phyloP scores from a whole-genome alignment of 176 grass and related monocot genomes.

The Carex kokanica region DNA sequence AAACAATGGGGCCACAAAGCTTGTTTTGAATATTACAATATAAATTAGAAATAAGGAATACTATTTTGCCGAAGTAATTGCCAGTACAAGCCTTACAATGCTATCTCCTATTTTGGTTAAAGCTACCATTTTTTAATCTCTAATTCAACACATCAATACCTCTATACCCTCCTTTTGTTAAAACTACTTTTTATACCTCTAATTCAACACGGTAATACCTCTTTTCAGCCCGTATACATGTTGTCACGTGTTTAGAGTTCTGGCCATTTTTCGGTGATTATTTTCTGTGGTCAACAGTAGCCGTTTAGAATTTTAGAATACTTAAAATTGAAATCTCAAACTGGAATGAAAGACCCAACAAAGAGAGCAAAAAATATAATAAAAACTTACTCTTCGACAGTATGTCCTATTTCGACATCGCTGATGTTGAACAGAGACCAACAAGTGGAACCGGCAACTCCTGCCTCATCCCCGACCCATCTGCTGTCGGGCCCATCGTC shows the following conservation, averaged over 20 bases:
- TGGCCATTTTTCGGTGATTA: no score
- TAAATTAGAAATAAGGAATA: background rate
- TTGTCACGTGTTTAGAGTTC: background rate
- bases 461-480: constrained; percentile 83
- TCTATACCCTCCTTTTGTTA: background rate
- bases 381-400: constrained; percentile 46
- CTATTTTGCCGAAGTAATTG: background rate
- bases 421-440: constrained; percentile 89
- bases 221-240: background rate
- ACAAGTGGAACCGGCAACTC: constrained; percentile 55
- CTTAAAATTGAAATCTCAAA: background rate
- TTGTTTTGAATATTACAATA: background rate
- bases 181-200: background rate
- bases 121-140: background rate
- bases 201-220: background rate
- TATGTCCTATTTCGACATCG: constrained; percentile 57
- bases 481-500: constrained; percentile 78
- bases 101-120: background rate
- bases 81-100: background rate
- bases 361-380: background rate
- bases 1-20: background rate
- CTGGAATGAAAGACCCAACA: background rate
- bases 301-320: background rate
- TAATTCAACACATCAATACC: background rate
- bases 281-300: background rate